Percentiles rank a stretch among this genome's conserved stretches.
phyloP scores from a whole-genome alignment of 2,329 filamentous ascomycete species.

The Tolypocladium endophyticum region DNA sequence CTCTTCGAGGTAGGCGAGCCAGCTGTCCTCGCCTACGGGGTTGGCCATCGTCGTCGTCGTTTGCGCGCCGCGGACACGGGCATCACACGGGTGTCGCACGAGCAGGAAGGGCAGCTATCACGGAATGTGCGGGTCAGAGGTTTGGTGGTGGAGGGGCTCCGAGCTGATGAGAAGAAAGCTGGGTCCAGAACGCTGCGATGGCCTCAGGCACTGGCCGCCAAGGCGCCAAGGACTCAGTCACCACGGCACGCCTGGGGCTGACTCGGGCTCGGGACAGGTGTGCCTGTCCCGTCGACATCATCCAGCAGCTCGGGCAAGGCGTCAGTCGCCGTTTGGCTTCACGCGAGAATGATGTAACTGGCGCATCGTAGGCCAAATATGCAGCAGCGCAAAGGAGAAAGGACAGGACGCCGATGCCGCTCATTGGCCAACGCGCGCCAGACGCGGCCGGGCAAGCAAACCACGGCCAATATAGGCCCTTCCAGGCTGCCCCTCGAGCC shows the following conservation, averaged over 20 bases:
- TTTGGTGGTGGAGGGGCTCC: not conserved
- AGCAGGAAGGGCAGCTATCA: not conserved
- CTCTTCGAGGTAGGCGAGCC: conserved; percentile 69
- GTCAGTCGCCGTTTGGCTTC: no score
- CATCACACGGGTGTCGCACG: conserved; percentile 1
- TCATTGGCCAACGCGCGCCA: not conserved
- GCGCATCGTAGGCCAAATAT: not conserved
- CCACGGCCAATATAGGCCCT: not conserved
- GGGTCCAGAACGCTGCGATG: not conserved
- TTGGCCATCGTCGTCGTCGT: conserved; percentile 26
- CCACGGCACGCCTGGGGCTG: not conserved
- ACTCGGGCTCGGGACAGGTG: not conserved
- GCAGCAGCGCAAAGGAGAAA: not conserved
- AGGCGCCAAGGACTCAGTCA: not conserved
- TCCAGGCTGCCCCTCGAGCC: not conserved
- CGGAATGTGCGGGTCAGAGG: not conserved
- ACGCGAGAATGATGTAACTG: not conserved
- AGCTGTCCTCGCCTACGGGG: conserved; percentile 65
- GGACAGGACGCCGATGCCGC: not conserved
- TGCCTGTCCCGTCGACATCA: not conserved
- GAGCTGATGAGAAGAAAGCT: not conserved
- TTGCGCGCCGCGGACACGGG: not conserved
- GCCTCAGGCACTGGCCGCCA: not conserved
- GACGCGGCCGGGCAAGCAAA: not conserved
- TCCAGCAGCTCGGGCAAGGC: not conserved